Conservation (phyloP, 768 basidiomycete genomes). For the Russula dissimulans region DNA sequence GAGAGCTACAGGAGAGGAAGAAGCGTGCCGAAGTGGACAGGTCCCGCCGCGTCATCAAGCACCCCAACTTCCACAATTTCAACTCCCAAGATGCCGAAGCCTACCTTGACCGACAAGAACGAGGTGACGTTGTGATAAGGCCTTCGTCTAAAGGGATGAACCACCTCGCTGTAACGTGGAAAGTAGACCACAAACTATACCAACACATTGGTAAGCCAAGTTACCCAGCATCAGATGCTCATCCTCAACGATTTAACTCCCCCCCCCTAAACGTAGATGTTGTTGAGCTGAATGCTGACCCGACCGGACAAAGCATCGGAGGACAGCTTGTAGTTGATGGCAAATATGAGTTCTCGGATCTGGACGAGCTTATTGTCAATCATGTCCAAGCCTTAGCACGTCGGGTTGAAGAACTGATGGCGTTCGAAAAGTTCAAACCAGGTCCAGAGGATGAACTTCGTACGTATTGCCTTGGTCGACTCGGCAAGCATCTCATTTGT, state of each 20-base stretch:
- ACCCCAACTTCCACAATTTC: conserved; percentile 97
- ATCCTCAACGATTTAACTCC: neutral
- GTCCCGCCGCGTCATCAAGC: conserved; percentile 83
- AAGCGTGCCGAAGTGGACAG: conserved; percentile 77
- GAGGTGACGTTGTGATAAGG: conserved; percentile 92
- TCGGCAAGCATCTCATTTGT: neutral
- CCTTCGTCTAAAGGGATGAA: conserved; percentile 91
- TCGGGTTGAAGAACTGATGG: conserved; percentile 89
- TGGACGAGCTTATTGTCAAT: conserved; percentile 95
- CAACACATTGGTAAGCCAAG: conserved; percentile 80
- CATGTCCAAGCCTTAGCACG: conserved; percentile 92
- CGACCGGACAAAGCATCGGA: conserved; percentile 54
- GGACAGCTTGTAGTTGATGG: conserved; percentile 64
- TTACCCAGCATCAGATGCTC: neutral
- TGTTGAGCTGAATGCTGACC: conserved; percentile 69
- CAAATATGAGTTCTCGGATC: conserved; percentile 79
- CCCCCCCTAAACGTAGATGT: conserved; percentile 30
- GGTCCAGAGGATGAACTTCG: conserved; percentile 85
- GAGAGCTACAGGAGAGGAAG: conserved; percentile 67
- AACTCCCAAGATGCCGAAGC: conserved; percentile 84
- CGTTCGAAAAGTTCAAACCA: conserved; percentile 90
- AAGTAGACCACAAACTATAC: conserved; percentile 90
- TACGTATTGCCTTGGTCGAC: conserved; percentile 35
- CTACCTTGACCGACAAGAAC: conserved; percentile 80
- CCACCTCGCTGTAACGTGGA: conserved; percentile 98